These are phyloP conservation scores for Picocystis sp. DNA, from an alignment of 163 green algal species.

Conservation along the genomic window DNA sequence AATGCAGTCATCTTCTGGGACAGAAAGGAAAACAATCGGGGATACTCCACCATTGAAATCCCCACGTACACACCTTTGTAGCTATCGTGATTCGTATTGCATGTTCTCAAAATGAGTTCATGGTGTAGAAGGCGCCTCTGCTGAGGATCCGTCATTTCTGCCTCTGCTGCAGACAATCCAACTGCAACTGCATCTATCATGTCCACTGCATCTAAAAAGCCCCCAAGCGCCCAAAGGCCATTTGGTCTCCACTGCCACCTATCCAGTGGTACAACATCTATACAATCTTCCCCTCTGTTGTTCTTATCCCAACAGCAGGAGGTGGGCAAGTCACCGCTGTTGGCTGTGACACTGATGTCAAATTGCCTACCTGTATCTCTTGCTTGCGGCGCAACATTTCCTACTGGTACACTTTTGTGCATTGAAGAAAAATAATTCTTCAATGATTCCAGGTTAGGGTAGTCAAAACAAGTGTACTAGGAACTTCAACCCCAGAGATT, in stretches of 20 bases:
- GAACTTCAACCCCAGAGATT: conserved; percentile 19
- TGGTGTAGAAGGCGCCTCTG: conserved; percentile 29
- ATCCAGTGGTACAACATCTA: conserved; percentile 11
- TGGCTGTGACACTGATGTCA: not conserved
- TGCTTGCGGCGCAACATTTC: not conserved
- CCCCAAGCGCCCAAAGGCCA: conserved; percentile 14
- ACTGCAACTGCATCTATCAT: conserved; percentile 26
- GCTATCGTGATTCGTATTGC: not conserved
- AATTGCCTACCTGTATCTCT: not conserved
- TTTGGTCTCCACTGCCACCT: conserved; percentile 3
- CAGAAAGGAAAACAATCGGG: conserved; percentile 16
- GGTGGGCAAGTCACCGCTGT: not conserved
- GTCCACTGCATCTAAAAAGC: conserved; percentile 24
- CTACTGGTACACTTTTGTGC: too few relatives aligned
- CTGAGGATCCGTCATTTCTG: conserved; percentile 41
- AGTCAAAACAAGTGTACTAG: conserved; percentile 41
- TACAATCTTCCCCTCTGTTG: not conserved
- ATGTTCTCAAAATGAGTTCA: not conserved
- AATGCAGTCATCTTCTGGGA: conserved; percentile 16
- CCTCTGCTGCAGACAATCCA: conserved; percentile 31
- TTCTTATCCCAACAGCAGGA: not conserved
- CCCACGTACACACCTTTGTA: conserved; percentile 47
- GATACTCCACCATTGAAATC: conserved; percentile 55
- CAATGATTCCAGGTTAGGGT: conserved; percentile 26
- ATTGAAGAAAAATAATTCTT: too few relatives aligned